Conservation (phyloP, 768 basidiomycete genomes). For the Tricholoma sp. region DNA sequence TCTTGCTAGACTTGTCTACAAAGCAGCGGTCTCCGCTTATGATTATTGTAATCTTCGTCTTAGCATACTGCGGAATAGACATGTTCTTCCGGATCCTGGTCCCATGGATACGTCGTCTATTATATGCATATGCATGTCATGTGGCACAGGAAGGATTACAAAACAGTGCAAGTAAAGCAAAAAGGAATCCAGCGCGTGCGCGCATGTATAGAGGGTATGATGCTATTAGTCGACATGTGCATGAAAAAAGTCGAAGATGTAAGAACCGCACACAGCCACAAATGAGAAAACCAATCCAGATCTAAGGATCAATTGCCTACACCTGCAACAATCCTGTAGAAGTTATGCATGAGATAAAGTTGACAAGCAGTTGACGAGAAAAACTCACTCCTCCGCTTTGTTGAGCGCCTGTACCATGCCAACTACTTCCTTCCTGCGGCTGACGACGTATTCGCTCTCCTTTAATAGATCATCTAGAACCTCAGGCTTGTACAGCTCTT, state of each 20-base stretch:
- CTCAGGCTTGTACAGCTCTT: slow-evolving; percentile 96
- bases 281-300: neutral
- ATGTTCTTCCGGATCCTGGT: too few species aligned
- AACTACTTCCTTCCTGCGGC: slow-evolving; percentile 89
- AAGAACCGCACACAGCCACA: slow-evolving; percentile 7
- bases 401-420: slow-evolving; percentile 92
- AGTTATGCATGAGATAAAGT: slow-evolving; percentile 1
- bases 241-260: slow-evolving; percentile 19
- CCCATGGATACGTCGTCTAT: too few species aligned
- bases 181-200: slow-evolving; percentile 13
- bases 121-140: neutral
- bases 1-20: too few species aligned
- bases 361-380: neutral
- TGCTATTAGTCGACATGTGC: slow-evolving; percentile 13
- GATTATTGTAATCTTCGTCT: too few species aligned
- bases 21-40: too few species aligned
- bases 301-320: slow-evolving; percentile 28
- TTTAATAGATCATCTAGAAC: slow-evolving; percentile 93
- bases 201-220: slow-evolving; percentile 26
- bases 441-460: slow-evolving; percentile 87
- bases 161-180: neutral
- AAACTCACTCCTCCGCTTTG: slow-evolving; percentile 90
- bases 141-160: neutral
- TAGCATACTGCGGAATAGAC: too few species aligned
- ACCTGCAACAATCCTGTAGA: slow-evolving; percentile 56